Base-by-base conservation (phyloP, 1,284 basidiomycete genomes). In the Puccinia hordei region DNA sequence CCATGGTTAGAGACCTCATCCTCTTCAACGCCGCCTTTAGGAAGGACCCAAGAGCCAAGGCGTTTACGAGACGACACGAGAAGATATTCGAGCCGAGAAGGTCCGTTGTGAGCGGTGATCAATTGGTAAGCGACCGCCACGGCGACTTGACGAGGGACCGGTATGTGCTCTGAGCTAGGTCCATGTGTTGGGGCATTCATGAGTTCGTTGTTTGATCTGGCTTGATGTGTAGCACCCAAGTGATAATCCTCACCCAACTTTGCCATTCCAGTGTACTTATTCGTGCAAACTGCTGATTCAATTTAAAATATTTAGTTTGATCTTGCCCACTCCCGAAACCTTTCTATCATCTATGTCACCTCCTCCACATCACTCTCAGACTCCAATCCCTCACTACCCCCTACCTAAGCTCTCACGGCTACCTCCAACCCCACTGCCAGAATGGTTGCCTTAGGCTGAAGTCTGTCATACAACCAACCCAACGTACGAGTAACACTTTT, bases 61-160 rank as follows among this genome's bases (percentile, higher is more conserved):
- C 65, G 73, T 24, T 75, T 75, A n/a, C 73, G 53, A 10, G 73
- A 75, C 30, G 73, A 75, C 41, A 75, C 59, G 41, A 75, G 38
- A 12, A 75, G 59, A 24, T 59, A 75, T 51, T 51, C 17, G 5
- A 61, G 13, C 8, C 10, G 15, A 30, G 41, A 3, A 8, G 6
- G 15, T 49, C 30, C 33, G 24, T 59, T 33, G 24, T 17, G 2
- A 30, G 57, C 38, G 22, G 57, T 41, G n/a, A 30, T 38, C 27
- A 33, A 59, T 17, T 59, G 73, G 24, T 63, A 75, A 15, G 73
- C 35, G 3, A 75, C 59, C 33, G 73, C 73, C 15, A 75, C 73
- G 22, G 73, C 35, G 13, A 75, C 73, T 30, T 75, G 73, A 33
- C 73, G 73, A n/a, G 73, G 73, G 19, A 68, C 41, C 27, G 65